Conservation (phyloP, 768 basidiomycete genomes). For the Suillus subaureus region DNA sequence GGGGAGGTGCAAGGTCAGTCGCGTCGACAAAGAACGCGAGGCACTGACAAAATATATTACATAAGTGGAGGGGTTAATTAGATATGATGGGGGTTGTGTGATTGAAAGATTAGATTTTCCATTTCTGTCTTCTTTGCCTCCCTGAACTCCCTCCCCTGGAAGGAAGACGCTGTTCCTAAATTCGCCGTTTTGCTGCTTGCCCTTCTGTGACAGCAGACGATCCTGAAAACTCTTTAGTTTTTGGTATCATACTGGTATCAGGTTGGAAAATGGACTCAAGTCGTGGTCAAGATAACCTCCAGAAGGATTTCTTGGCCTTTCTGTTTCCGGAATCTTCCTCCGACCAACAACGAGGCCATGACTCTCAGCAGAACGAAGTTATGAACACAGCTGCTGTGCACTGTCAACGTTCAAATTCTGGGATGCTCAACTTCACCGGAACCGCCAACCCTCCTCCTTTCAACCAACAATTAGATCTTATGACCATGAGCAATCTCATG, state of each 20-base stretch:
- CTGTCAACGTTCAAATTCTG: constrained; percentile 18
- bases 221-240: background rate
- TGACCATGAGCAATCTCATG: constrained; percentile 48
- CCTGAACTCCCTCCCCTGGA: background rate
- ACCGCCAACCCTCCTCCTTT: constrained; percentile 15
- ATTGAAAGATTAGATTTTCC: constrained; percentile 9
- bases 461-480: constrained; percentile 50
- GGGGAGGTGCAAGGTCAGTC: background rate
- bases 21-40: constrained; percentile 3
- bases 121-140: background rate
- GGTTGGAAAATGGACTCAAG: constrained; percentile 28
- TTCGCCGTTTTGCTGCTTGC: background rate
- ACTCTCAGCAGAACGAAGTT: constrained; percentile 22
- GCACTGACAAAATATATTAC: background rate
- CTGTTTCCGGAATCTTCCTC: constrained; percentile 33
- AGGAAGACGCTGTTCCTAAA: background rate
- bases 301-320: constrained; percentile 38
- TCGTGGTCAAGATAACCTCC: constrained; percentile 26
- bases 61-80: background rate
- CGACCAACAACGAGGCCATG: constrained; percentile 29
- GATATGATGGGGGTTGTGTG: background rate
- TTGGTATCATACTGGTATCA: background rate
- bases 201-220: constrained; percentile 1
- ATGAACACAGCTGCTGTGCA: constrained; percentile 7
- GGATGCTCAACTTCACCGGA: constrained; percentile 13